phyloP scores from a whole-genome alignment of 306 rosid species.

The Quercus cerris region DNA sequence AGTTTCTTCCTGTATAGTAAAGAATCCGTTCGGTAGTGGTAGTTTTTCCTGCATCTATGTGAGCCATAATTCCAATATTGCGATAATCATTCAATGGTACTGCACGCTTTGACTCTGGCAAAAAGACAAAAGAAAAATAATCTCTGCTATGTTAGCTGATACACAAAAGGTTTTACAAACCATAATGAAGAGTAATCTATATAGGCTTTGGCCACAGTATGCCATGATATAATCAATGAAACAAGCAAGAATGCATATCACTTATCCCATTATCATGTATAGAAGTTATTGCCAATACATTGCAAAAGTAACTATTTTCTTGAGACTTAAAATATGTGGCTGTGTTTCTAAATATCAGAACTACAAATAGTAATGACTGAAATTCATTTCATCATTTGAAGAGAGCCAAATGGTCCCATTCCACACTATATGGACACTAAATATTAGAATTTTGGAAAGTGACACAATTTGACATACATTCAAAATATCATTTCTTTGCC shows the following conservation, averaged over 20 bases:
- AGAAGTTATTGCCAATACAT: background rate
- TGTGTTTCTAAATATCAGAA: background rate
- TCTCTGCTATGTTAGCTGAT: background rate
- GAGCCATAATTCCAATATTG: slow-evolving; percentile 98
- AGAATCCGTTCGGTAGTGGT: slow-evolving; percentile 88
- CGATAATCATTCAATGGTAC: slow-evolving; percentile 79
- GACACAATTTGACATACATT: background rate
- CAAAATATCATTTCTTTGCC: background rate
- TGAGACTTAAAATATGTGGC: background rate
- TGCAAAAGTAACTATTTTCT: background rate
- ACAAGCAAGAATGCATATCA: background rate
- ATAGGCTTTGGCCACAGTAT: background rate
- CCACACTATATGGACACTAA: background rate
- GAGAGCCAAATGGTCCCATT: background rate
- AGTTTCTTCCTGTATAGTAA: slow-evolving; percentile 88
- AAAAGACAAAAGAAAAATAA: slow-evolving; percentile 18
- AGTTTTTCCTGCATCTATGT: slow-evolving; percentile 95
- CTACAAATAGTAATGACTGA: background rate
- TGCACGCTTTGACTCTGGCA: slow-evolving; percentile 52
- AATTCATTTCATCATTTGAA: too few species aligned
- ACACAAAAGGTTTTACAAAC: slow-evolving; percentile 13
- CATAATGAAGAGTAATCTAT: background rate
- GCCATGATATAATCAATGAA: background rate
- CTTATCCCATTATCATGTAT: background rate
- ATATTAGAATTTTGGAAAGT: background rate